These are phyloP conservation scores for Podospora appendiculata DNA, from an alignment of 495 filamentous ascomycete genomes.

Conservation along the genomic window DNA sequence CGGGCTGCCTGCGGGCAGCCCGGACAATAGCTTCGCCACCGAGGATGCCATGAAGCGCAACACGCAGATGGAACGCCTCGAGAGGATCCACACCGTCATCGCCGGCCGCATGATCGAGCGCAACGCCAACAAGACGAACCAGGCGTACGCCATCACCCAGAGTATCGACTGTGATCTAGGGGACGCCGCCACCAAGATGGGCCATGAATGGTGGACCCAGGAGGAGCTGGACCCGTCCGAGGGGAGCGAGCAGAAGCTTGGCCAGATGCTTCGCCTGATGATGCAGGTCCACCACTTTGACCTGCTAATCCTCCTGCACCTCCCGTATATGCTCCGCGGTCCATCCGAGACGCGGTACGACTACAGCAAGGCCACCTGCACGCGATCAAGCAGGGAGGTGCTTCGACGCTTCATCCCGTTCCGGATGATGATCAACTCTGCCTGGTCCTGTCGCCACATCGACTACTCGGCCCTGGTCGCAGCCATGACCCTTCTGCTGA, in stretches of 20 bases:
- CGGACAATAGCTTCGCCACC: slow-evolving; percentile 24
- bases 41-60: slow-evolving; percentile 19
- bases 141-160: slow-evolving; percentile 26
- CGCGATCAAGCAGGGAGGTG: slow-evolving; percentile 32
- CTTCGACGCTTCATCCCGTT: slow-evolving; percentile 32
- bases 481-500: slow-evolving; percentile 36
- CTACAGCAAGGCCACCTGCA: slow-evolving; percentile 40
- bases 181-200: slow-evolving; percentile 25
- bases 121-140: slow-evolving; percentile 19
- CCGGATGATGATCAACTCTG: slow-evolving; percentile 20
- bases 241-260: slow-evolving; percentile 7
- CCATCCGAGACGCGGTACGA: slow-evolving; percentile 35
- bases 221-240: slow-evolving; percentile 8
- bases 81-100: slow-evolving; percentile 27
- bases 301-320: slow-evolving; percentile 34
- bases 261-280: slow-evolving; percentile 23
- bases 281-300: slow-evolving; percentile 41
- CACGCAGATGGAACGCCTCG: slow-evolving; percentile 23
- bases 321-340: slow-evolving; percentile 40
- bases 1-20: slow-evolving; percentile 29
- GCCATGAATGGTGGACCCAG: slow-evolving; percentile 30
- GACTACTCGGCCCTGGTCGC: slow-evolving; percentile 40
- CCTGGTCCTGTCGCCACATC: slow-evolving; percentile 33
- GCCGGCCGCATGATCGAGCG: slow-evolving; percentile 33
- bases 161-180: slow-evolving; percentile 39